Base-by-base conservation (phyloP, 306 rosid species). In the Prunus salicina region DNA sequence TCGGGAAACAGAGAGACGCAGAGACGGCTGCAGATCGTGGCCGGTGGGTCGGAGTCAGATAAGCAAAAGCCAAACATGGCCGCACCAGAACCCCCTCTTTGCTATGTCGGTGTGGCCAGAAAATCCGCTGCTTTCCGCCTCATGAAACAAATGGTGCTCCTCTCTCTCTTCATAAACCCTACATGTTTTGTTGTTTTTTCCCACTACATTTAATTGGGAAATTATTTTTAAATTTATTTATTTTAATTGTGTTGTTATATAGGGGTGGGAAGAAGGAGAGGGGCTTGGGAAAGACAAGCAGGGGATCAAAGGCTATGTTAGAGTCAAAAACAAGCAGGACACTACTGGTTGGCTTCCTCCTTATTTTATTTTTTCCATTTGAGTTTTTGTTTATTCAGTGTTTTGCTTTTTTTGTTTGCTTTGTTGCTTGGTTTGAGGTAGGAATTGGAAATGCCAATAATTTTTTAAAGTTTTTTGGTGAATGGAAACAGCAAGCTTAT, bases 261-360 rank as follows among this genome's bases (percentile, higher is more conserved):
- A 92, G 98, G 99, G 99, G 1, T 92, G 99, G 99, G 97, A 96
- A 88, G 99, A 96, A 96, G 99, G 99, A 1, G 97, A 96, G 79
- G 99, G 98, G 19, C 97, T 92, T 20, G 99, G 98, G 12, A 92
- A 92, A 80, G 98, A 96, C 38, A 92, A 91, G 83, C 98, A 96
- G 75, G 98, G 99, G 28, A 96, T 96, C 84, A 96, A 96, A 80
- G 97, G 96, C 52, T 27, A 90, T 27, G 97, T 95, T 71, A 82
- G 91, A 50, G 91, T 95, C 1, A 71, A 87, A 68, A 92, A 92
- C 93, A 95, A 95, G 74, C 96, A 95, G 76, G 99, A 95, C 70
- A 92, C 93, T 63, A 18, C 76, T 71, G 99, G 97, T 94, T 82
- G 56, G 82, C 63, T 13, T 58, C 69, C 32, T 19, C 43, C 53